Base-by-base conservation (phyloP, 441 rosid genomes). In the Aquilaria agallochum region DNA sequence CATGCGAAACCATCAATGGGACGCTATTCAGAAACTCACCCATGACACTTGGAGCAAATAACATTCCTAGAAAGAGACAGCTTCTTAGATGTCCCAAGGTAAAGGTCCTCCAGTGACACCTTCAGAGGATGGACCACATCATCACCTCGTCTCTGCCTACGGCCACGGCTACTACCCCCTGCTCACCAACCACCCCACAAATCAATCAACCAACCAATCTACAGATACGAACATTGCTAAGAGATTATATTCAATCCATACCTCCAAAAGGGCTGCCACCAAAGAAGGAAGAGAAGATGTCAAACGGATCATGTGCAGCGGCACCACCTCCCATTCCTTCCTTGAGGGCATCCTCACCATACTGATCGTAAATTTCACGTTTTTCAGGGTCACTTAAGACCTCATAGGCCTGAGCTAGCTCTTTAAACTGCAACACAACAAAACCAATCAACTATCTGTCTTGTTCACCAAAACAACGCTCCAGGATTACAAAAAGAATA, bases 341-440 rank as follows among this genome's bases (percentile, higher is more conserved):
- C 68, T 90, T 93, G 58, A 93, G 98, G 4, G 95, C 98, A 76
- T 90, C 98, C 82, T 93, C 98, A 0, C 98, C 98, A 55, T 85
- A 93, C 59, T 88, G 93, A 70, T 93, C 97, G 71, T 93, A 93
- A 51, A 93, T 83, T 67, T 88, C 92, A 44, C 98, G 91, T 59
- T 93, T 93, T 76, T 93, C 97, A 0, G 95, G 96, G 68, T 93
- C 96, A 56, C 87, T 93, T 40, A 88, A 67, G 50, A 88, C 97
- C 74, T 93, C 98, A 69, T 93, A 93, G 31, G 98, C 98, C 74
- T 93, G 96, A n/a, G 96, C 95, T 69, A 93, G 58, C 82, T 90
- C 98, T 49, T 93, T 90, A 54, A 93, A 93, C 96, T 90, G 85
- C 65, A 69, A n/a, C 5, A 5, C 53, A 5, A 65, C 45, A 60